These are phyloP conservation scores for Neoboletus magnificus DNA, from an alignment of 768 basidiomycete genomes.

Conservation along the genomic window DNA sequence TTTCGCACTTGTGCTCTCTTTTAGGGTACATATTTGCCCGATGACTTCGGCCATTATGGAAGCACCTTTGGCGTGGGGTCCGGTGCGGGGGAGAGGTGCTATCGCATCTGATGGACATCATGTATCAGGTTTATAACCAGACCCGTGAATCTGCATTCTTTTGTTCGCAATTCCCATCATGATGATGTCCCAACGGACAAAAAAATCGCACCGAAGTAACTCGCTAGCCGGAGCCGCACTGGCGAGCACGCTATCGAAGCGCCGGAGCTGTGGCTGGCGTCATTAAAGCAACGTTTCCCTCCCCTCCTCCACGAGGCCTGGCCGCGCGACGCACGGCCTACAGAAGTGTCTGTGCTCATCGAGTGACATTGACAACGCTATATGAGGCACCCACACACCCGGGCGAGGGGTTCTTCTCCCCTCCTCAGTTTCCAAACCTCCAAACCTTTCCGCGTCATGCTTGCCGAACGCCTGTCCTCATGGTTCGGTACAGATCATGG, in stretches of 20 bases:
- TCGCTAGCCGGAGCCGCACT: neutral
- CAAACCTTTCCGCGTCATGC: slow-evolving; percentile 3
- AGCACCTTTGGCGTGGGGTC: neutral
- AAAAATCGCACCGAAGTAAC: no score
- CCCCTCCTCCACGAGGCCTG: slow-evolving; percentile 12
- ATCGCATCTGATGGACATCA: neutral
- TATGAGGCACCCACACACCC: slow-evolving; percentile 10
- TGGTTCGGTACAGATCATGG: slow-evolving; percentile 11
- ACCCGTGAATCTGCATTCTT: neutral
- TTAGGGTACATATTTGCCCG: slow-evolving; percentile 4
- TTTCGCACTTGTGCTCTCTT: slow-evolving; percentile 30
- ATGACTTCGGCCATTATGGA: no score
- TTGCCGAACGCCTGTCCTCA: slow-evolving; percentile 9
- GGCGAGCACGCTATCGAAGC: neutral
- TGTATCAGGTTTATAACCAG: neutral
- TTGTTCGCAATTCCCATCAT: neutral
- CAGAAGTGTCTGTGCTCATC: neutral
- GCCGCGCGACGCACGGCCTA: neutral
- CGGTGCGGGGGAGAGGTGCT: neutral
- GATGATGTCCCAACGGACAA: no score
- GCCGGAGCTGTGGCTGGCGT: slow-evolving; percentile 5
- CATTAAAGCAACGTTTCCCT: slow-evolving; percentile 16
- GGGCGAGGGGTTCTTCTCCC: neutral
- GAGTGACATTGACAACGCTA: slow-evolving; percentile 8
- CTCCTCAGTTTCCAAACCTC: neutral